These are phyloP conservation scores for Blastocystis sp. DNA, from an alignment of 352 stramenopile species.

Conservation along the genomic window DNA sequence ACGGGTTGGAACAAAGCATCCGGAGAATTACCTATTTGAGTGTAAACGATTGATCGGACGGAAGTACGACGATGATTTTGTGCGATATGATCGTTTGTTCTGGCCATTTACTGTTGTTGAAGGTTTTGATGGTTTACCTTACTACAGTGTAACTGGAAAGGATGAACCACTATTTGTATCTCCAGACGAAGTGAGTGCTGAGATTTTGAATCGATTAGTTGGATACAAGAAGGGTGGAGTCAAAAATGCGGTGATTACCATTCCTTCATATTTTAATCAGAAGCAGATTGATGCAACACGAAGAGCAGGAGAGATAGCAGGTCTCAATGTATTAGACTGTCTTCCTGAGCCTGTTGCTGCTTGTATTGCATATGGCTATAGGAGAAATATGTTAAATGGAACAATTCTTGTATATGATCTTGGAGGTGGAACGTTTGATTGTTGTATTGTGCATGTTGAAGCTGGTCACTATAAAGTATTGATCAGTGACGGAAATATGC, in stretches of 20 bases:
- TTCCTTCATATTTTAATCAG: conserved; percentile 34
- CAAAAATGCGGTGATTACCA: conserved; percentile 25
- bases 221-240: conserved; percentile 70
- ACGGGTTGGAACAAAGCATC: conserved; percentile 79
- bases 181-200: not conserved
- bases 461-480: conserved; percentile 74
- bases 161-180: not conserved
- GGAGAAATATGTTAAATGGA: conserved; percentile 68
- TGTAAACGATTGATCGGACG: conserved; percentile 59
- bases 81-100: conserved; percentile 5
- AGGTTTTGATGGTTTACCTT: not conserved
- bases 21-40: conserved; percentile 68
- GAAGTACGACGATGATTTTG: conserved; percentile 7
- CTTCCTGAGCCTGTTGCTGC: conserved; percentile 73
- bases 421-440: conserved; percentile 77
- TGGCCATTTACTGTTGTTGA: conserved; percentile 41
- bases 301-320: not conserved
- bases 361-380: conserved; percentile 71
- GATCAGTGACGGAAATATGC: conserved; percentile 80
- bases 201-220: not conserved
- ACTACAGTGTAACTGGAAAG: not conserved
- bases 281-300: not conserved
- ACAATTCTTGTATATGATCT: conserved; percentile 74
- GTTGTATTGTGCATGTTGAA: conserved; percentile 73
- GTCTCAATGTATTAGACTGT: conserved; percentile 14